phyloP scores from a whole-genome alignment of 768 basidiomycete species.

The Tulasnella sp. region DNA sequence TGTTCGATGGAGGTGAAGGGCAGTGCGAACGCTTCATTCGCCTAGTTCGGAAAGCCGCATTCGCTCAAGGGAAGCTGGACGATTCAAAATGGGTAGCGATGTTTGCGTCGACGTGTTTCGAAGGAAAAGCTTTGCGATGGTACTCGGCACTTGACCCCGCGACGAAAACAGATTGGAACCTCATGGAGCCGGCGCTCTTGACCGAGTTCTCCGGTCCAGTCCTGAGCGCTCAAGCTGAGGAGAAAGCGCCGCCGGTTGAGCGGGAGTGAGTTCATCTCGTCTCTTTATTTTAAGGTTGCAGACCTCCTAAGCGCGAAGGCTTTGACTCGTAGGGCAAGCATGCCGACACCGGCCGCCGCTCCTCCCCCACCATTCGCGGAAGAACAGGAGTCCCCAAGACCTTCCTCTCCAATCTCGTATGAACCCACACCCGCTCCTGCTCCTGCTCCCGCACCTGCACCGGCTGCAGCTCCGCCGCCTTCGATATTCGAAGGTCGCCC shows the following conservation, averaged over 20 bases:
- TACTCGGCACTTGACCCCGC: neutral
- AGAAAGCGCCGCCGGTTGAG: neutral
- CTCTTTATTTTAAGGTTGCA: neutral
- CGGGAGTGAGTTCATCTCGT: neutral
- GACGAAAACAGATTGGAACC: constrained; percentile 18
- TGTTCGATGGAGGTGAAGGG: constrained; percentile 22
- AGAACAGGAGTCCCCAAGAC: neutral
- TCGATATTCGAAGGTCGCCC: neutral
- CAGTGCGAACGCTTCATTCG: constrained; percentile 21
- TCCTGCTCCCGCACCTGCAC: neutral
- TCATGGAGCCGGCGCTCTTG: constrained; percentile 6
- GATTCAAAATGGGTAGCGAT: constrained; percentile 9
- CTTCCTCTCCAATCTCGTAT: neutral
- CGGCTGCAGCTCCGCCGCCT: neutral
- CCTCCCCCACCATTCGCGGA: neutral
- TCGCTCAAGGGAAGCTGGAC: constrained; percentile 7
- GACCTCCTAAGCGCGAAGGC: neutral
- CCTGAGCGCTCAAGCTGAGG: neutral
- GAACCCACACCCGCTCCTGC: neutral
- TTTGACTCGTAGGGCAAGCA: constrained; percentile 6
- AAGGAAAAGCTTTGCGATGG: constrained; percentile 18
- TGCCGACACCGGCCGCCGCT: neutral
- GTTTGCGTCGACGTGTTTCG: constrained; percentile 17
- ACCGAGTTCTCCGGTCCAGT: neutral
- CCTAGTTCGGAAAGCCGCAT: constrained; percentile 13